These are phyloP conservation scores for Colletotrichum tropicicola DNA, from an alignment of 2,329 filamentous ascomycete species.

Conservation along the genomic window DNA sequence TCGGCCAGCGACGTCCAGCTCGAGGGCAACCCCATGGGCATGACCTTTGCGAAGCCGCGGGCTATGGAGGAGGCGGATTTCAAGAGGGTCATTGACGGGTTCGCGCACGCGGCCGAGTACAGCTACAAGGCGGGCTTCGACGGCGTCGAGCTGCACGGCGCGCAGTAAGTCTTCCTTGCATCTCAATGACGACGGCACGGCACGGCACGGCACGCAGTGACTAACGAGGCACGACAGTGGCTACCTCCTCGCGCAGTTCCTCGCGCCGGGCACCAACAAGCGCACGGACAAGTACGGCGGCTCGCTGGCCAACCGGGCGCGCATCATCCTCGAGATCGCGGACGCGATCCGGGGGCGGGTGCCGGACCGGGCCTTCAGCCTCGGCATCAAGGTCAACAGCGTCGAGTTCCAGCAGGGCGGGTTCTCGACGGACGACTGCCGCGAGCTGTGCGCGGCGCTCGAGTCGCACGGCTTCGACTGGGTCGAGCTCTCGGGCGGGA, in stretches of 20 bases:
- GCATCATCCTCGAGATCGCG: slow-evolving; percentile 55
- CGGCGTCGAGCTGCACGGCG: slow-evolving; percentile 55
- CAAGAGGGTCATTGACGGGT: slow-evolving; percentile 59
- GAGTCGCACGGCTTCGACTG: slow-evolving; percentile 62
- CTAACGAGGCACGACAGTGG: slow-evolving; percentile 36
- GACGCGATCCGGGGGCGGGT: slow-evolving; percentile 44
- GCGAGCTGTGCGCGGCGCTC: slow-evolving; percentile 54
- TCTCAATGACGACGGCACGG: too few species aligned
- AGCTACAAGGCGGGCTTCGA: slow-evolving; percentile 65
- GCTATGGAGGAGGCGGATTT: slow-evolving; percentile 62
- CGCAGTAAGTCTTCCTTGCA: slow-evolving; percentile 41
- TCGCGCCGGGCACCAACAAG: slow-evolving; percentile 50
- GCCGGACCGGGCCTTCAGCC: slow-evolving; percentile 46
- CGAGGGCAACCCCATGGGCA: slow-evolving; percentile 49
- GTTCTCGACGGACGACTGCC: slow-evolving; percentile 59
- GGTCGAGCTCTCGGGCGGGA: slow-evolving; percentile 69
- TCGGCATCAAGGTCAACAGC: slow-evolving; percentile 68
- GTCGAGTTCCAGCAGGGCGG: slow-evolving; percentile 64
- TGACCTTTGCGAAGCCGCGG: slow-evolving; percentile 61
- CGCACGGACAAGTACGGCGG: slow-evolving; percentile 58
- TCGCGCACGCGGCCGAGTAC: slow-evolving; percentile 65
- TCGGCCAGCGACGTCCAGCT: slow-evolving; percentile 50
- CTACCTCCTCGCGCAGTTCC: slow-evolving; percentile 56
- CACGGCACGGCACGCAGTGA: too few species aligned
- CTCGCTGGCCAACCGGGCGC: slow-evolving; percentile 53